Conservation (phyloP, 352 stramenopile genomes). For the Peronospora tabacina region DNA sequence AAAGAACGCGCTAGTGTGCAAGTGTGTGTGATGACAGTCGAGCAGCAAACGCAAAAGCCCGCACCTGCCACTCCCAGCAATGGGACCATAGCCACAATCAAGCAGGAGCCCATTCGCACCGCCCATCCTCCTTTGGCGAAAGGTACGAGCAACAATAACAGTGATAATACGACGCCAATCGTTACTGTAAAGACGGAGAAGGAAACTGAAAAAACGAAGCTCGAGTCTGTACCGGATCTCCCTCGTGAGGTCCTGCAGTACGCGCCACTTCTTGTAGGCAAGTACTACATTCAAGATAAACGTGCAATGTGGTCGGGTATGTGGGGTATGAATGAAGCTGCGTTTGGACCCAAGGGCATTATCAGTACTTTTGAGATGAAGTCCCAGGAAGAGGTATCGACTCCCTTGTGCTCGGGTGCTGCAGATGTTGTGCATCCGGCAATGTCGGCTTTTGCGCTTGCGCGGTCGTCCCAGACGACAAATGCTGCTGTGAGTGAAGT, state of each 20-base stretch:
- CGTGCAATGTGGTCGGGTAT: slow-evolving; percentile 65
- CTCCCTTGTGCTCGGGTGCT: slow-evolving; percentile 32
- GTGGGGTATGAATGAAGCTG: slow-evolving; percentile 82
- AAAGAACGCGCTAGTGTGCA: slow-evolving; percentile 30
- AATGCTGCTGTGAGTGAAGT: slow-evolving; percentile 36
- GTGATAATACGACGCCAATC: background rate
- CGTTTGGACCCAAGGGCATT: slow-evolving; percentile 64
- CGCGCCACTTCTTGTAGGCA: slow-evolving; percentile 62
- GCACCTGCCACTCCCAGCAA: slow-evolving; percentile 13
- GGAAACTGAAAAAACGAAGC: slow-evolving; percentile 3
- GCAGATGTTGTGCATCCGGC: slow-evolving; percentile 41
- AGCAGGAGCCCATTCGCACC: slow-evolving; percentile 13
- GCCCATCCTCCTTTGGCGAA: background rate
- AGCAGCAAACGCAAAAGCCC: slow-evolving; percentile 32
- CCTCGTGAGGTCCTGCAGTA: slow-evolving; percentile 57
- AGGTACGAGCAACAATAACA: background rate
- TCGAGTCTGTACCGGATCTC: slow-evolving; percentile 27
- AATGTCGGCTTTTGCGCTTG: slow-evolving; percentile 38
- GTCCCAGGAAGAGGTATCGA: slow-evolving; percentile 71
- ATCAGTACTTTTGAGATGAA: slow-evolving; percentile 85
- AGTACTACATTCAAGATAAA: slow-evolving; percentile 83
- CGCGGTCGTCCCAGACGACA: slow-evolving; percentile 42
- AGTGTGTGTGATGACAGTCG: slow-evolving; percentile 65
- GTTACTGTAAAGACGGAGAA: slow-evolving; percentile 22
- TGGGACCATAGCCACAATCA: slow-evolving; percentile 6